Evolutionary conservation across 2,329 filamentous ascomycete species (phyloP).

Genomic region (Cytospora schulzeri): DNA sequence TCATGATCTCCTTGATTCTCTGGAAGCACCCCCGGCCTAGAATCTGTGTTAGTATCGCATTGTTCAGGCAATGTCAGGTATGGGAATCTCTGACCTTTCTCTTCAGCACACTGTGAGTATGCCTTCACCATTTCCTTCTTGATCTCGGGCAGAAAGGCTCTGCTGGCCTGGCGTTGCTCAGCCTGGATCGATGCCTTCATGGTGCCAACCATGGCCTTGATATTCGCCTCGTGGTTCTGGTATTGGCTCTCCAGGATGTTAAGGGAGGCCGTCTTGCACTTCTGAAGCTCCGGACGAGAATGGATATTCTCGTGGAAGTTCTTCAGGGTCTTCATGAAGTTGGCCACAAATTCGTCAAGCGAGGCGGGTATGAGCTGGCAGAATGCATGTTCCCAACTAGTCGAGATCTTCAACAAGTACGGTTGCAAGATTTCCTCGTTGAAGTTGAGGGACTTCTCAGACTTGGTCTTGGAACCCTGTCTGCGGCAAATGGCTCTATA

Average conservation of each 20-base stretch:
- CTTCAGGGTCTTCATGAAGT: not conserved
- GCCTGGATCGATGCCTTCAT: not conserved
- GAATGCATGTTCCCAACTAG: slow-evolving; percentile 12
- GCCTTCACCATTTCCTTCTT: not conserved
- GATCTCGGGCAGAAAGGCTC: slow-evolving; percentile 1
- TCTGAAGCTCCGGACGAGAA: slow-evolving; percentile 5
- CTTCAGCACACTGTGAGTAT: not conserved
- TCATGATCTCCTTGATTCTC: slow-evolving; percentile 5
- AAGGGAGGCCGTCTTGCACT: not conserved
- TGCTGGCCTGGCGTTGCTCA: slow-evolving; percentile 12
- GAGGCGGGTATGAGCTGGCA: not conserved
- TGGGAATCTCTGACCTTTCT: not conserved
- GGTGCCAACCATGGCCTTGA: not conserved
- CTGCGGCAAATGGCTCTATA: slow-evolving; percentile 13
- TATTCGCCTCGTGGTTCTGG: not conserved
- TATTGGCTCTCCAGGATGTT: not conserved
- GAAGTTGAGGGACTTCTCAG: slow-evolving; percentile 12
- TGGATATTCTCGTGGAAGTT: slow-evolving; percentile 12
- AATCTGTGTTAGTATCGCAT: no score
- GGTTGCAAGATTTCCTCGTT: slow-evolving; percentile 22
- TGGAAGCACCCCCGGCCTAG: slow-evolving; percentile 6
- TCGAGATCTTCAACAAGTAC: slow-evolving; percentile 8
- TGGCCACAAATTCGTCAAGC: not conserved
- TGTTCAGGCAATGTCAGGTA: no score
- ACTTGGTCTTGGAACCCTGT: not conserved